Evolutionary conservation across 2,329 filamentous ascomycete species (phyloP).

Genomic region (Cytospora chrysosperma): DNA sequence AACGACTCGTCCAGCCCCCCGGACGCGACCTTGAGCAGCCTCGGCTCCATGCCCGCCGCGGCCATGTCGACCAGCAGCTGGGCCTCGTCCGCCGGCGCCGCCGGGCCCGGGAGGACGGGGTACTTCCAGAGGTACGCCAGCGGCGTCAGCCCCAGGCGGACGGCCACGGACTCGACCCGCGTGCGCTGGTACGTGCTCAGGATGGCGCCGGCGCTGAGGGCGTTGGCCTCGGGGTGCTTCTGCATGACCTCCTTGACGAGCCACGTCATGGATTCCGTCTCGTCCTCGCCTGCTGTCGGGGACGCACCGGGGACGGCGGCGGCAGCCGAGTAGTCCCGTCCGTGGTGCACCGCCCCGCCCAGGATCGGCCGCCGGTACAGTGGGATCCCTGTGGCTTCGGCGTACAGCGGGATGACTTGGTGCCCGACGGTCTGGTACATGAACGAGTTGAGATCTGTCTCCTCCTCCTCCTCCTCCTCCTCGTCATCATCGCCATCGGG

Average conservation of each 20-base stretch:
- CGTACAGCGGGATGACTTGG: conserved; percentile 80
- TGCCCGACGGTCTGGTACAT: conserved; percentile 99
- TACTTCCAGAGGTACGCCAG: conserved; percentile 93
- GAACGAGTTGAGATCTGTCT: conserved; percentile 85
- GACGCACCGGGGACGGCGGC: conserved; percentile 17
- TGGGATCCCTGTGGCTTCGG: conserved; percentile 73
- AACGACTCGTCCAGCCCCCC: conserved; percentile 79
- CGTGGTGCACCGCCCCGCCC: conserved; percentile 68
- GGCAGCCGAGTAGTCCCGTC: conserved; percentile 61
- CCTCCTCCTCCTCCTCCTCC: conserved; percentile 20
- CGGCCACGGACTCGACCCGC: conserved; percentile 85
- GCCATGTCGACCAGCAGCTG: conserved; percentile 80
- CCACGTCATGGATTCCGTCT: conserved; percentile 83
- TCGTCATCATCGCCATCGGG: conserved; percentile 4
- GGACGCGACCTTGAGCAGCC: conserved; percentile 92
- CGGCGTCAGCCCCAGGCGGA: conserved; percentile 78
- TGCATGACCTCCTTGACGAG: conserved; percentile 67
- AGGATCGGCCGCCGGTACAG: conserved; percentile 78
- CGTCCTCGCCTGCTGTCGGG: conserved; percentile 53
- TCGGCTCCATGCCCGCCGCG: conserved; percentile 73
- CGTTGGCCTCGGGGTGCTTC: conserved; percentile 77
- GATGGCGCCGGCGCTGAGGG: conserved; percentile 87
- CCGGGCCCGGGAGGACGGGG: conserved; percentile 62
- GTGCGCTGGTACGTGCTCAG: conserved; percentile 95
- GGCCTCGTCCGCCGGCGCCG: conserved; percentile 40